phyloP scores from a whole-genome alignment of 306 rosid species.

The Vachellia collinsii region DNA sequence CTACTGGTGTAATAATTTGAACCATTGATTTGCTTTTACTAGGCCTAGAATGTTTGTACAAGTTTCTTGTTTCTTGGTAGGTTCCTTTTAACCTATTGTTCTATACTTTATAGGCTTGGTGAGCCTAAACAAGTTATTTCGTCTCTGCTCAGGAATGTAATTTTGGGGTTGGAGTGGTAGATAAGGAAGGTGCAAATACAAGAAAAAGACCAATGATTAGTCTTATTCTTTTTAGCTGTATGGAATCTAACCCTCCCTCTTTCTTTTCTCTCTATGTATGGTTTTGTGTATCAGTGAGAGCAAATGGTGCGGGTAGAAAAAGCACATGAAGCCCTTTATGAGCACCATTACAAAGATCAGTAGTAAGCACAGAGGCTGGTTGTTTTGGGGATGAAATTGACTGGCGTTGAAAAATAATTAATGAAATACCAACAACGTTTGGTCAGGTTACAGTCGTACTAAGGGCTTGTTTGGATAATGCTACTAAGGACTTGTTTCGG shows the following conservation, averaged over 20 bases:
- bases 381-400: conserved; percentile 23
- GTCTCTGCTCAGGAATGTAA: conserved; percentile 30
- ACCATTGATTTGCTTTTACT: neutral
- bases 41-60: no score
- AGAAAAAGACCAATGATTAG: conserved; percentile 59
- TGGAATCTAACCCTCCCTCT: conserved; percentile 48
- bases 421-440: neutral
- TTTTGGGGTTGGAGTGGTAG: conserved; percentile 56
- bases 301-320: neutral
- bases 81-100: neutral
- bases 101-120: neutral
- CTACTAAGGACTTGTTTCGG: no score
- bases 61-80: no score
- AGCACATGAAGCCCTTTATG: conserved; percentile 11
- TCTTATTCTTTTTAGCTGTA: conserved; percentile 62
- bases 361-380: conserved; percentile 16
- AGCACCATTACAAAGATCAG: conserved; percentile 27
- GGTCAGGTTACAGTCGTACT: neutral
- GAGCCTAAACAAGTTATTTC: conserved; percentile 18
- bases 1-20: neutral
- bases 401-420: neutral
- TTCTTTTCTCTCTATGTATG: conserved; percentile 6
- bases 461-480: no score
- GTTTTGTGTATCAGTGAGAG: neutral
- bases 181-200: conserved; percentile 62